Evolutionary conservation across 192 early-diverging fungal species (phyloP), one percentile per base, ranked within the genome.

Genomic region (Pilobolus umbonatus): DNA sequence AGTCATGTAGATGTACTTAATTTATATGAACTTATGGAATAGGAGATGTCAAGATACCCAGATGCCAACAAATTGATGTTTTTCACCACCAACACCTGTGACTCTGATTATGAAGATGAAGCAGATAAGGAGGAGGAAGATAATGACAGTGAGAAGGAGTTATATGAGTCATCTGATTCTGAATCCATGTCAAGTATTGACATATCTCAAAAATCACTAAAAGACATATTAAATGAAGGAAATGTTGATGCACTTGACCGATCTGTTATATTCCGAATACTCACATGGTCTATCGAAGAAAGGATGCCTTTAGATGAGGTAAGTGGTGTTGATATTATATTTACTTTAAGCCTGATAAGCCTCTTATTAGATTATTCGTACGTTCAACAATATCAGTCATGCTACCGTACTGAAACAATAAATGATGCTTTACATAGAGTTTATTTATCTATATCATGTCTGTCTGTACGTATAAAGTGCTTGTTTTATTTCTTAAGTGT

Each of bases 31-130:
- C 0, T 24, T 49, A 49, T 24, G 24, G 12, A 29, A 45, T 48
- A 59, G 57, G 57, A 46, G 25, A 59, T 59, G 57, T 25, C n/a
- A 7, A 32, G 24, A 10, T 59, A 47, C 24, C 57, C 57, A 7
- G 57, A 59, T 26, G 34, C 45, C 19, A 59, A 45, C 32, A 59
- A 59, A 24, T 25, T 59, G 21, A 22, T 47, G 5, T 59, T 59
- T 36, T 59, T 59, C 36, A 47, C 43, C 15, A 24, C 11, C 11
- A 26, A 24, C 11, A 9, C 22, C n/a, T 42, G 12, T 17, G 55
- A 44, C 24, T 28, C 28, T 24, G 45, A 48, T 1, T 24, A 45
- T 32, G 44, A 47, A 2, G 21, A 9, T 39, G 45, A 59, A 5
- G 26, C 35, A 34, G 32, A 54, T 35, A 19, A 36, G 2, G 34